phyloP scores from a whole-genome alignment of 2,329 filamentous ascomycete species.

The Waltergamsia citrina region DNA sequence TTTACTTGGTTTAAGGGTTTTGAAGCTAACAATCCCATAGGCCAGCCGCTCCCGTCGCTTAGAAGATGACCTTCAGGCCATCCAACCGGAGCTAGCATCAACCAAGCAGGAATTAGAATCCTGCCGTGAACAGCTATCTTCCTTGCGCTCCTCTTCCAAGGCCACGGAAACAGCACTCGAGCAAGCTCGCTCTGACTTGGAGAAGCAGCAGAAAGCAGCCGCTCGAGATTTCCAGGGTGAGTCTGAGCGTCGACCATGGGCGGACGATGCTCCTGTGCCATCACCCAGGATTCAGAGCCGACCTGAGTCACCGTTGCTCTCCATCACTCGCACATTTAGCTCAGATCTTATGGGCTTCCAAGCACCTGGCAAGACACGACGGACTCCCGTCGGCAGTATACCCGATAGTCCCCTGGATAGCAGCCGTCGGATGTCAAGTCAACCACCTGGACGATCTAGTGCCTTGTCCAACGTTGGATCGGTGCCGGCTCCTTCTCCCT shows the following conservation, averaged over 20 bases:
- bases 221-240: constrained; percentile 24
- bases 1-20: neutral
- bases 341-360: constrained; percentile 41
- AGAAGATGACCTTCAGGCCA: constrained; percentile 75
- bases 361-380: constrained; percentile 22
- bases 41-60: constrained; percentile 54
- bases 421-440: constrained; percentile 39
- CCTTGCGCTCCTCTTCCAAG: constrained; percentile 55
- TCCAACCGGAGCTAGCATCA: constrained; percentile 52
- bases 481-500: constrained; percentile 25
- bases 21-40: constrained; percentile 25
- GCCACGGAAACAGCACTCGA: constrained; percentile 56
- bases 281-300: constrained; percentile 34
- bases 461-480: constrained; percentile 26
- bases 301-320: constrained; percentile 45
- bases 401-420: constrained; percentile 27
- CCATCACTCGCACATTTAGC: constrained; percentile 41
- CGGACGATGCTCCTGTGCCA: constrained; percentile 37
- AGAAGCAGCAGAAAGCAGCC: constrained; percentile 31
- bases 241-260: constrained; percentile 37
- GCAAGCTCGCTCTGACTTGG: constrained; percentile 40
- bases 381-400: constrained; percentile 35
- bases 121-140: constrained; percentile 48
- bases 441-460: constrained; percentile 32
- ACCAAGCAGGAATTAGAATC: constrained; percentile 54